Conservation (phyloP, 2,329 filamentous ascomycete species). For the Aureobasidium sp. region DNA sequence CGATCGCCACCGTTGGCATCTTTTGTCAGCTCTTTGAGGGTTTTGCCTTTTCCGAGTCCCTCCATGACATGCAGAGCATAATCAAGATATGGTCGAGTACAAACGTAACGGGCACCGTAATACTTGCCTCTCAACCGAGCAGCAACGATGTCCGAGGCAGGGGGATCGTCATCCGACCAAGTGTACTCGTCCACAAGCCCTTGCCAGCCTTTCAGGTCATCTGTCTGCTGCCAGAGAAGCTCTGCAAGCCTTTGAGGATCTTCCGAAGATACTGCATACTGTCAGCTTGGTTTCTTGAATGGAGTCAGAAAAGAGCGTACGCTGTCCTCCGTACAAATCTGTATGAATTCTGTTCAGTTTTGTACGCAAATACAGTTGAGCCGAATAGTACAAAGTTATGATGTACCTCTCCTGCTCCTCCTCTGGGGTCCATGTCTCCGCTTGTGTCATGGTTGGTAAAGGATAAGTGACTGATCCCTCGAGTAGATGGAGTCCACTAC, state of each 20-base stretch:
- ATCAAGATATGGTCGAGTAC: conserved; percentile 70
- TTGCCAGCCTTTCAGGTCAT: conserved; percentile 46
- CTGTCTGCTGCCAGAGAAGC: conserved; percentile 27
- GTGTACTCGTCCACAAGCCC: conserved; percentile 36
- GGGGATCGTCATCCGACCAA: conserved; percentile 62
- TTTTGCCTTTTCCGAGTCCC: conserved; percentile 21
- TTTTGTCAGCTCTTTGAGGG: conserved; percentile 23
- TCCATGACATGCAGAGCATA: conserved; percentile 49
- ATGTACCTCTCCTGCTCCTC: conserved; percentile 23
- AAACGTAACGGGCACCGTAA: conserved; percentile 86
- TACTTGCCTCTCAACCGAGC: conserved; percentile 88
- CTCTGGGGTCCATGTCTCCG: background rate
- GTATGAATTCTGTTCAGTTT: conserved; percentile 51
- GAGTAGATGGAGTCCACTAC: conserved; percentile 52
- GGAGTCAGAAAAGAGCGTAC: conserved; percentile 21
- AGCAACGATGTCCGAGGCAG: conserved; percentile 67
- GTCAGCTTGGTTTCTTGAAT: background rate
- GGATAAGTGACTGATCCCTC: conserved; percentile 46
- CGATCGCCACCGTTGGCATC: conserved; percentile 27
- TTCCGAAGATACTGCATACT: background rate
- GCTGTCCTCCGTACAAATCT: conserved; percentile 44
- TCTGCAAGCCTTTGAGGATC: conserved; percentile 19
- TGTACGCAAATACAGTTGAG: conserved; percentile 55
- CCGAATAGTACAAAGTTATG: conserved; percentile 52
- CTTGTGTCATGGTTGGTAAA: background rate